Evolutionary conservation across 805 yeast species (phyloP).

Genomic region (Metschnikowia koreensis): DNA sequence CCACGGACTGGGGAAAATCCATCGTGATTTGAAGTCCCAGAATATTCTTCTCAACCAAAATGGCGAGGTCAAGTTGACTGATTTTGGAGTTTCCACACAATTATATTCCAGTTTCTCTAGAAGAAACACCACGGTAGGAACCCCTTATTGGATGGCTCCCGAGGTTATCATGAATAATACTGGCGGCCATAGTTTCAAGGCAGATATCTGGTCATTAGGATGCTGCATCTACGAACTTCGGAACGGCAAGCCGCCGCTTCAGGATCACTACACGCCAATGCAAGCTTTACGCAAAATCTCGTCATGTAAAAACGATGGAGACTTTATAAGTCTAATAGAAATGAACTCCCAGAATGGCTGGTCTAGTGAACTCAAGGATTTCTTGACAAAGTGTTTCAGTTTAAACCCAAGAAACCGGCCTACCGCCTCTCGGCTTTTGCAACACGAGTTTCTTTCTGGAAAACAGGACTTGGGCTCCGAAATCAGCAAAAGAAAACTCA

Average conservation of each 20-base stretch:
- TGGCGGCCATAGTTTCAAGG: constrained; percentile 54
- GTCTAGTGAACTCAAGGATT: constrained; percentile 28
- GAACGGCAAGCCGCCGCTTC: constrained; percentile 66
- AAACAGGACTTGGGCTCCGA: constrained; percentile 7
- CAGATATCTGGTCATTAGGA: constrained; percentile 80
- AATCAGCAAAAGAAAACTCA: constrained; percentile 20
- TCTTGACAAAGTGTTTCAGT: constrained; percentile 33
- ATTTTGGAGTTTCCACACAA: constrained; percentile 47
- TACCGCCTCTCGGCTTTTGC: constrained; percentile 32
- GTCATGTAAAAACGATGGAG: constrained; percentile 27
- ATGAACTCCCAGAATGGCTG: constrained; percentile 22
- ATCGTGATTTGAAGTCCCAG: constrained; percentile 48
- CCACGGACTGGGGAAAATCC: constrained; percentile 76
- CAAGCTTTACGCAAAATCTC: constrained; percentile 42
- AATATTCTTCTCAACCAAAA: constrained; percentile 35
- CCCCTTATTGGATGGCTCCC: constrained; percentile 68
- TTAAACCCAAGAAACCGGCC: constrained; percentile 32
- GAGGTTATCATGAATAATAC: constrained; percentile 57
- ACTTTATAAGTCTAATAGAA: constrained; percentile 29
- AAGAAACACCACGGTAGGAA: constrained; percentile 49
- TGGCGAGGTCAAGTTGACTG: constrained; percentile 45
- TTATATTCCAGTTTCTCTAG: constrained; percentile 41
- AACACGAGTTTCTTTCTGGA: constrained; percentile 33
- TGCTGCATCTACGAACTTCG: constrained; percentile 75
- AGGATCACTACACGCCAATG: constrained; percentile 40